Evolutionary conservation across 148 eudicot species (phyloP).

Genomic region (Simmondsia chinensis): DNA sequence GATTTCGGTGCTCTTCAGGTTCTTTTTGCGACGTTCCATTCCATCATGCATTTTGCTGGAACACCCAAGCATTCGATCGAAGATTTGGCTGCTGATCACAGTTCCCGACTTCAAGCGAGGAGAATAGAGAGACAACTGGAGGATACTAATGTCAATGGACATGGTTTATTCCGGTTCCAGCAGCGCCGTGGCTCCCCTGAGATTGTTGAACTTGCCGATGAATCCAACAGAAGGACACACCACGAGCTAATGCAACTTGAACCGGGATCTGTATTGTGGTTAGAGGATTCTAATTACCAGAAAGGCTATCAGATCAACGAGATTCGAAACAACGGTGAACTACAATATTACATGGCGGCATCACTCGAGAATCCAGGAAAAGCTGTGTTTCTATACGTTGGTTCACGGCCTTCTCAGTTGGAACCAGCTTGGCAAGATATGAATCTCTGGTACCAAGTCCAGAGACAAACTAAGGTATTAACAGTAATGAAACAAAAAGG

Average conservation of each 20-base stretch:
- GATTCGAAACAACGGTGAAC: slow-evolving; percentile 53
- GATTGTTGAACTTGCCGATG: slow-evolving; percentile 78
- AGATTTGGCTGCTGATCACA: slow-evolving; percentile 94
- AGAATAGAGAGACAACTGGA: slow-evolving; percentile 67
- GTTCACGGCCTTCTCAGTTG: slow-evolving; percentile 79
- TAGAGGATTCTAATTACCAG: slow-evolving; percentile 64
- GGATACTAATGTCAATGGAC: slow-evolving; percentile 44
- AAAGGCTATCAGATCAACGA: slow-evolving; percentile 66
- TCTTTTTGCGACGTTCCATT: slow-evolving; percentile 86
- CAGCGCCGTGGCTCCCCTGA: slow-evolving; percentile 63
- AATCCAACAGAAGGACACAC: slow-evolving; percentile 32
- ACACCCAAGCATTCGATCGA: slow-evolving; percentile 70
- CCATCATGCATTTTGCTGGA: slow-evolving; percentile 63
- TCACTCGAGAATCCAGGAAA: slow-evolving; percentile 57
- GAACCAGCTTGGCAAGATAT: slow-evolving; percentile 95
- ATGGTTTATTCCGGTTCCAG: slow-evolving; percentile 51
- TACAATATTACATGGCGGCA: slow-evolving; percentile 47
- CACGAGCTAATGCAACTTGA: slow-evolving; percentile 51
- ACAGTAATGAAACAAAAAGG: slow-evolving; percentile 79
- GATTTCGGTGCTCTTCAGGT: slow-evolving; percentile 86
- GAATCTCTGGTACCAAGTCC: slow-evolving; percentile 95
- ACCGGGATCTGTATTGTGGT: slow-evolving; percentile 50
- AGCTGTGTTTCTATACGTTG: slow-evolving; percentile 51
- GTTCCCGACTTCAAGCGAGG: slow-evolving; percentile 79
- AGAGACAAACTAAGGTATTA: slow-evolving; percentile 88